phyloP scores from a whole-genome alignment of 164 flowering plant species.

The Pachysandra terminalis region DNA sequence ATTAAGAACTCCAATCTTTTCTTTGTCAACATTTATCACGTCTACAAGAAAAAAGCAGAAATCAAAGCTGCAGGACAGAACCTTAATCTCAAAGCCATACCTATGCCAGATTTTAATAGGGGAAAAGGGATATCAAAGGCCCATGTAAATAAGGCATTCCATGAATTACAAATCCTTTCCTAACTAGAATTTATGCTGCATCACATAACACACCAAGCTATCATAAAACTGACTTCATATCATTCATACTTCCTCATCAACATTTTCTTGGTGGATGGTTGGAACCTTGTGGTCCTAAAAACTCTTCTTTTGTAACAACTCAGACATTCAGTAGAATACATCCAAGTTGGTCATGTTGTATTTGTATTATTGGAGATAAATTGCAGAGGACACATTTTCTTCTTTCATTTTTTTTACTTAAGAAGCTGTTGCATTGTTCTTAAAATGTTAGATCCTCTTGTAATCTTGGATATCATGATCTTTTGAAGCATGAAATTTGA shows the following conservation, averaged over 20 bases:
- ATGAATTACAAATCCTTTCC: background rate
- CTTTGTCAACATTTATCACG: conserved; percentile 5
- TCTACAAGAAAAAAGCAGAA: conserved; percentile 26
- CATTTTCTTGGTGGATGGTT: too few species aligned
- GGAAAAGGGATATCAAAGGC: conserved; percentile 27
- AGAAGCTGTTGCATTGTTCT: background rate
- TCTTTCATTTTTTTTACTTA: too few species aligned
- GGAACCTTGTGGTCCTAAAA: too few species aligned
- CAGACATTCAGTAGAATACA: too few species aligned
- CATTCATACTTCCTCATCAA: background rate
- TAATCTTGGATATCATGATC: background rate
- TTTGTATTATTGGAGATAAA: too few species aligned
- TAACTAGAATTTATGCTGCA: background rate
- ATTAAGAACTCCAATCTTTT: background rate
- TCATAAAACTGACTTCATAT: background rate
- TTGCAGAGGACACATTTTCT: too few species aligned
- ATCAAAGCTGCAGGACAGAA: conserved; percentile 32
- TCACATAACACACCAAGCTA: background rate
- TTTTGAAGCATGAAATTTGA: background rate
- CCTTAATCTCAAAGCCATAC: conserved; percentile 45
- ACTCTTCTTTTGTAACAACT: too few species aligned
- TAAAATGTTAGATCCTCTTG: background rate
- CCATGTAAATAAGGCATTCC: conserved; percentile 35
- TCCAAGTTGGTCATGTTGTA: too few species aligned
- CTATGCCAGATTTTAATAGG: conserved; percentile 30